Evolutionary conservation across 306 rosid genomes (phyloP).

Genomic region (Begonia peltatifolia): DNA sequence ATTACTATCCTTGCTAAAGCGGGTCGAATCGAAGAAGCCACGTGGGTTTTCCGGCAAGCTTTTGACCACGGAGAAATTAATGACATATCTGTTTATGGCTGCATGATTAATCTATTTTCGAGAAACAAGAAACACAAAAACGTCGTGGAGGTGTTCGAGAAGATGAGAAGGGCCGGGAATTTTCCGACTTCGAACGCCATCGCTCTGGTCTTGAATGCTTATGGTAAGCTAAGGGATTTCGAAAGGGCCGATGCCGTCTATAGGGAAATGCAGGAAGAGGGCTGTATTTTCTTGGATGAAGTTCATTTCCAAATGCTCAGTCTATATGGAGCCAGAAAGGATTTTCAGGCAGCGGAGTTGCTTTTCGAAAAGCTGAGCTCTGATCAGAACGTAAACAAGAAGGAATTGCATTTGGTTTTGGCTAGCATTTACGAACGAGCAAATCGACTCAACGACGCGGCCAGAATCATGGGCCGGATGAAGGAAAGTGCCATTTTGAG

Average conservation of each 20-base stretch:
- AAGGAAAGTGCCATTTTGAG: slow-evolving; percentile 18
- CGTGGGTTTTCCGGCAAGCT: slow-evolving; percentile 90
- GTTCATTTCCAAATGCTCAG: slow-evolving; percentile 89
- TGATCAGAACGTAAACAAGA: slow-evolving; percentile 72
- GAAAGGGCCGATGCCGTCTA: slow-evolving; percentile 69
- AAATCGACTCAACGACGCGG: slow-evolving; percentile 60
- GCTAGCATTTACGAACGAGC: slow-evolving; percentile 70
- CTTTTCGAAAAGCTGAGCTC: slow-evolving; percentile 55
- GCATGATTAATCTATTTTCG: slow-evolving; percentile 67
- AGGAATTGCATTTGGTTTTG: slow-evolving; percentile 77
- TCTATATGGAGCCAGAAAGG: slow-evolving; percentile 56
- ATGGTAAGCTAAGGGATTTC: slow-evolving; percentile 67
- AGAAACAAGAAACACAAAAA: slow-evolving; percentile 54
- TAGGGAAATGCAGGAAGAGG: slow-evolving; percentile 58
- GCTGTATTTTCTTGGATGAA: slow-evolving; percentile 67
- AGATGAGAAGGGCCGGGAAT: slow-evolving; percentile 63
- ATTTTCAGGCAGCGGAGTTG: slow-evolving; percentile 45
- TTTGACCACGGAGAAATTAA: slow-evolving; percentile 59
- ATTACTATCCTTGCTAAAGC: slow-evolving; percentile 67
- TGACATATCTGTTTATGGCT: slow-evolving; percentile 61
- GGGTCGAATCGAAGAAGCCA: slow-evolving; percentile 83
- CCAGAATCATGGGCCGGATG: slow-evolving; percentile 57
- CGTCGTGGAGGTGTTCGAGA: slow-evolving; percentile 70
- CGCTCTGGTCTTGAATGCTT: slow-evolving; percentile 78
- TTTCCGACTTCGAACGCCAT: slow-evolving; percentile 78